Evolutionary conservation across 768 basidiomycete genomes (phyloP), one percentile per base, ranked within the genome.

Genomic region (Hortiboletus flavorubellus): DNA sequence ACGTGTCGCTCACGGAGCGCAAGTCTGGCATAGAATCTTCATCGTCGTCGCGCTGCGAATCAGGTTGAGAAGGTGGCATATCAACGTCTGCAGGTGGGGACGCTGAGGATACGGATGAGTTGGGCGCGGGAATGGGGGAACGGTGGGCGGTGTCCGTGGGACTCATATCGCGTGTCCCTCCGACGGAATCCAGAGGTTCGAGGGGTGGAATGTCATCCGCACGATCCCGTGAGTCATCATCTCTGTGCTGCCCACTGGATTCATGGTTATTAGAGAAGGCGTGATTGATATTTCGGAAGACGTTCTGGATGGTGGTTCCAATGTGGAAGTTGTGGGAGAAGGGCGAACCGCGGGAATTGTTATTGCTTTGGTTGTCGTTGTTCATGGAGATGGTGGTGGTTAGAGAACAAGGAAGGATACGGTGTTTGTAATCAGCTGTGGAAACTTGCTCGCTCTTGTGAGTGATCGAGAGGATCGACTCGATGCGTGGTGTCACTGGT

Each of bases 1-100:
- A 75, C n/a, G 71, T 69, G 56, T 75, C 71, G 11, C 73, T 69
- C 6, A 77, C 62, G 5, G 74, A 68, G 49, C 71, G 72, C 21
- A 80, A 66, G 0, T 68, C 72, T 11, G 80, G 79, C 73, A 80
- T 74, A 12, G 70, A 73, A 49, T 72, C 73, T 30, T 72, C 70
- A 38, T 72, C 72, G 34, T 73, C 71, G 29, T 71, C 64, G 11
- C 2, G 60, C 7, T 51, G 55, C 4, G 53, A 46, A 29, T 51
- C 35, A 30, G 16, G 16, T 15, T 44, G 59, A 15, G 59, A 50
- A 15, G 51, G 29, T 39, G 59, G 50, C 30, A 61, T 58, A 8
- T 51, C 54, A 11, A 49, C 8, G 16, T 63, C 59, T 10, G 40
- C 35, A 18, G 31, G 31, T 21, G 48, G 12, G n/a, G 56, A 49